These are phyloP conservation scores for Ulmus americana DNA, from an alignment of 331 rosid species.

Conservation along the genomic window DNA sequence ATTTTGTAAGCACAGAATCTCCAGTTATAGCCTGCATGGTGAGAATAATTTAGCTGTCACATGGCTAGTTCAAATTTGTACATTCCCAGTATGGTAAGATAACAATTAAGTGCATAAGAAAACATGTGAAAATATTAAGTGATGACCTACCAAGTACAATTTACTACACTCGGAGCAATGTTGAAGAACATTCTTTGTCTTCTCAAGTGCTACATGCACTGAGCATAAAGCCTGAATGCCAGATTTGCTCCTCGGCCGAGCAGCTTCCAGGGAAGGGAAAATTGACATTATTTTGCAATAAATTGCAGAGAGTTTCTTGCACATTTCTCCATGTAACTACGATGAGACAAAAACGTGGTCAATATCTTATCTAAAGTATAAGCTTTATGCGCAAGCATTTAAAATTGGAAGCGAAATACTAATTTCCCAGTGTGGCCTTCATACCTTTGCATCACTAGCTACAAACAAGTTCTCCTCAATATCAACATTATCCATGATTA, in stretches of 20 bases:
- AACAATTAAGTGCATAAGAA: neutral
- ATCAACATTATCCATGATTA: slow-evolving; percentile 67
- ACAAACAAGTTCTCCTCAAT: slow-evolving; percentile 84
- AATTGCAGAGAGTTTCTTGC: slow-evolving; percentile 68
- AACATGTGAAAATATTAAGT: slow-evolving; percentile 11
- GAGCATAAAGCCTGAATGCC: slow-evolving; percentile 94
- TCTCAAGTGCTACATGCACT: slow-evolving; percentile 80
- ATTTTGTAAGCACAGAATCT: slow-evolving; percentile 72
- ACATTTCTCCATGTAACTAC: slow-evolving; percentile 88
- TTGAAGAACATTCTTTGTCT: slow-evolving; percentile 75
- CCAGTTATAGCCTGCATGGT: slow-evolving; percentile 79
- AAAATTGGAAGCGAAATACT: neutral
- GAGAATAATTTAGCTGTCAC: slow-evolving; percentile 16
- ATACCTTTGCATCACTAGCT: slow-evolving; percentile 90
- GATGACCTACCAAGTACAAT: slow-evolving; percentile 72
- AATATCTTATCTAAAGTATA: neutral
- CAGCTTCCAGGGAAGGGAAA: slow-evolving; percentile 86
- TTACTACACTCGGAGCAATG: slow-evolving; percentile 89
- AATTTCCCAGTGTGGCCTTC: neutral
- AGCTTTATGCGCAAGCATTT: neutral
- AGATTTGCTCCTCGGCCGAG: slow-evolving; percentile 89
- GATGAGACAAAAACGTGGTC: slow-evolving; percentile 2
- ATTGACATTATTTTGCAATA: slow-evolving; percentile 63
- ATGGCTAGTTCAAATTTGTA: slow-evolving; percentile 1
- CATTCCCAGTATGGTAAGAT: neutral